phyloP scores from a whole-genome alignment of 1,284 basidiomycete species.

The Ustilago nuda region DNA sequence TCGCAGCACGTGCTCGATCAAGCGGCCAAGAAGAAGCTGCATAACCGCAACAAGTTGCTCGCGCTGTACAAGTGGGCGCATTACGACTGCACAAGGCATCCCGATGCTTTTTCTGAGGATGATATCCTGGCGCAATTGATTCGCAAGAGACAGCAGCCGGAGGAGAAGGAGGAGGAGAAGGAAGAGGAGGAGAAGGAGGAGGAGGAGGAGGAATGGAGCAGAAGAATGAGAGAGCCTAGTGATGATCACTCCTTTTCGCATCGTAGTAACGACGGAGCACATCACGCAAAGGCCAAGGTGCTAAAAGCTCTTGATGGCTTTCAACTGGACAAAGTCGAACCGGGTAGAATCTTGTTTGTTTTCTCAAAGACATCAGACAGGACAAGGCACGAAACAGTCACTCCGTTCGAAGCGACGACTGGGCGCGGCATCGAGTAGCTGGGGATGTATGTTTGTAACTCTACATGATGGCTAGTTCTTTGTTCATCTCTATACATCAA shows the following conservation, averaged over 20 bases:
- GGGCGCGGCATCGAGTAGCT: constrained; percentile 13
- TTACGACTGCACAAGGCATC: constrained; percentile 72
- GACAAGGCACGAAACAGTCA: constrained; percentile 12
- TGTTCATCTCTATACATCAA: not conserved
- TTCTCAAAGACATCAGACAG: constrained; percentile 48
- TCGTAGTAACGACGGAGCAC: constrained; percentile 13
- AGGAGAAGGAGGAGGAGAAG: constrained; percentile 19
- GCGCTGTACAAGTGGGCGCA: constrained; percentile 89
- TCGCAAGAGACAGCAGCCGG: constrained; percentile 12
- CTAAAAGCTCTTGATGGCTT: constrained; percentile 12
- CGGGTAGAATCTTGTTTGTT: constrained; percentile 50
- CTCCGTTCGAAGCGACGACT: not conserved
- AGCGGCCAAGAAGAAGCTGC: constrained; percentile 62
- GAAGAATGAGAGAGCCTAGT: constrained; percentile 27
- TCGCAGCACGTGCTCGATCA: constrained; percentile 50
- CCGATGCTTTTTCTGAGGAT: constrained; percentile 37
- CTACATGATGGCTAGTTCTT: not conserved
- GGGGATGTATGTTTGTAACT: not conserved
- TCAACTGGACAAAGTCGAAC: constrained; percentile 24
- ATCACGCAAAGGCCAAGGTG: not conserved
- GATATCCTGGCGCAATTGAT: constrained; percentile 31
- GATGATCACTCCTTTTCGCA: constrained; percentile 33
- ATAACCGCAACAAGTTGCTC: constrained; percentile 81
- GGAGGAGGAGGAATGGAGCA: constrained; percentile 33
- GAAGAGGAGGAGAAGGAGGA: constrained; percentile 29